Conservation (phyloP, 2,329 filamentous ascomycete species). For the Trichoderma endophyticum region DNA sequence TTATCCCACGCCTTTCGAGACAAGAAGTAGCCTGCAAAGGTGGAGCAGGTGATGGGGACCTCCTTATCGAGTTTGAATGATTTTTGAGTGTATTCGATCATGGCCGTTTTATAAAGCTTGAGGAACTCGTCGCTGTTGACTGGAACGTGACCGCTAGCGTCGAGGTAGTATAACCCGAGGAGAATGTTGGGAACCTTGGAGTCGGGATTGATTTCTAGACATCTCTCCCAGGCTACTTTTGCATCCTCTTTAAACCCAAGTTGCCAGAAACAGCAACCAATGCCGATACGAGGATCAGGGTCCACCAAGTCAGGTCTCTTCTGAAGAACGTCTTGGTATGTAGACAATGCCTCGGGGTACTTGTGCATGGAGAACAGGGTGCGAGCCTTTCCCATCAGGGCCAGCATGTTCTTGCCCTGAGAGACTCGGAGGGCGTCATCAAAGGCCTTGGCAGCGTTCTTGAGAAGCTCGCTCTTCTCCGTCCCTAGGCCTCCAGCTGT, state of each 20-base stretch:
- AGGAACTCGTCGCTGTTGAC: slow-evolving; percentile 84
- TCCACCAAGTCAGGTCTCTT: slow-evolving; percentile 86
- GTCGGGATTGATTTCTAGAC: slow-evolving; percentile 73
- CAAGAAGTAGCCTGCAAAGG: slow-evolving; percentile 87
- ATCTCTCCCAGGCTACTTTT: slow-evolving; percentile 83
- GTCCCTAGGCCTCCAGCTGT: slow-evolving; percentile 63
- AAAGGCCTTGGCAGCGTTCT: slow-evolving; percentile 86
- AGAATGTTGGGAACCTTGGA: slow-evolving; percentile 90
- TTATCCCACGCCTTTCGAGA: slow-evolving; percentile 75
- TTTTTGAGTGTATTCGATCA: slow-evolving; percentile 90
- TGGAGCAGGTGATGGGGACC: slow-evolving; percentile 82
- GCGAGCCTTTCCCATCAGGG: slow-evolving; percentile 83
- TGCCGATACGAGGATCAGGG: slow-evolving; percentile 91
- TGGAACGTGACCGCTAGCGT: slow-evolving; percentile 77
- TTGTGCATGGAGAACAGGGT: slow-evolving; percentile 83
- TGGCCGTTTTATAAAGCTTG: slow-evolving; percentile 83
- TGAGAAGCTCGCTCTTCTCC: slow-evolving; percentile 74
- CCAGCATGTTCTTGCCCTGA: slow-evolving; percentile 84
- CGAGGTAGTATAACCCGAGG: slow-evolving; percentile 84
- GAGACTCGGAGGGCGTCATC: slow-evolving; percentile 89
- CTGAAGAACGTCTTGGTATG: slow-evolving; percentile 82
- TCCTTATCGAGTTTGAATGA: slow-evolving; percentile 93
- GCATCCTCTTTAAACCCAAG: slow-evolving; percentile 92
- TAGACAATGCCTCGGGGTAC: slow-evolving; percentile 75
- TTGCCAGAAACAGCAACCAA: slow-evolving; percentile 97